A percentile compares a stretch with the other conserved stretches of the same genome.
Conservation (phyloP, 331 rosid genomes). For the Rosa hybrid region DNA sequence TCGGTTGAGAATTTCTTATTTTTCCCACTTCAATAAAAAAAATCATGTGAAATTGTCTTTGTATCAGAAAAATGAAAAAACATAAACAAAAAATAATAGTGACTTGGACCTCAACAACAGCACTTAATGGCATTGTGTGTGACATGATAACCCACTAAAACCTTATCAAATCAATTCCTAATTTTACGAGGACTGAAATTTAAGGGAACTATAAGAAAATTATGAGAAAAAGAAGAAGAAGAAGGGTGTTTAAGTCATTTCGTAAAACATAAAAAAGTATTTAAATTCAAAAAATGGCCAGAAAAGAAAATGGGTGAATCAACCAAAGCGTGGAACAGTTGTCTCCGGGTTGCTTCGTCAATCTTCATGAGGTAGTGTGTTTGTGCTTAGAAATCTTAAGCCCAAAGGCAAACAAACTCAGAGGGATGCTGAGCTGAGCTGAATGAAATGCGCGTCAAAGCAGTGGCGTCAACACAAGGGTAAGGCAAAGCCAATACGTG, state of each 20-base stretch:
- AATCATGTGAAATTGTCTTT: too few species aligned
- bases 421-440: too few species aligned
- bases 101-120: not conserved
- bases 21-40: too few species aligned
- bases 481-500: not conserved
- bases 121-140: not conserved
- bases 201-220: too few species aligned
- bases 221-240: too few species aligned
- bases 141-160: not conserved
- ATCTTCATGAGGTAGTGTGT: not conserved
- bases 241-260: slow-evolving; percentile 8
- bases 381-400: not conserved
- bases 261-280: not conserved
- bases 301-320: not conserved
- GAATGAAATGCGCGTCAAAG: not conserved
- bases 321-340: not conserved
- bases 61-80: not conserved
- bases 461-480: not conserved
- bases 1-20: too few species aligned
- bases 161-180: not conserved
- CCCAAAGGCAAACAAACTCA: not conserved
- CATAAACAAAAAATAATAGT: not conserved
- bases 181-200: not conserved
- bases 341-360: slow-evolving; percentile 19
- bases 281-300: not conserved